Evolutionary conservation across 2,329 filamentous ascomycete species (phyloP).

Genomic region (Xylaria hypoxylon): DNA sequence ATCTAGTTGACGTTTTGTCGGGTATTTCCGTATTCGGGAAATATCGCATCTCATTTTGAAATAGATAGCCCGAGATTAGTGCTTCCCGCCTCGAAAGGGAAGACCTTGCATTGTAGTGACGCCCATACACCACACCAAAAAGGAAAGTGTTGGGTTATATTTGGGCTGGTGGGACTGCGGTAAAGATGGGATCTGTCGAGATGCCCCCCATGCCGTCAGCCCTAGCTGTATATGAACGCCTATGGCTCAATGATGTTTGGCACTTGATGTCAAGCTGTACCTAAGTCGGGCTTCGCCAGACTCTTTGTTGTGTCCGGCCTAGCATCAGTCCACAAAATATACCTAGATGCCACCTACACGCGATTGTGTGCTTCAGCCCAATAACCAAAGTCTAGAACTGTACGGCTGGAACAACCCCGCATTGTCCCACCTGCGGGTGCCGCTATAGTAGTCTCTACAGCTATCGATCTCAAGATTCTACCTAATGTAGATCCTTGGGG

Average conservation of each 20-base stretch:
- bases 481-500: conserved; percentile 19
- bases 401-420: not conserved
- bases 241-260: not conserved
- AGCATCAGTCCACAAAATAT: conserved; percentile 16
- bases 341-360: conserved; percentile 7
- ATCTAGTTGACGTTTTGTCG: not conserved
- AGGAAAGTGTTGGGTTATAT: not conserved
- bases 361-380: conserved; percentile 25
- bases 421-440: conserved; percentile 18
- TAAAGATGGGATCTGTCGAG: not conserved
- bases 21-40: conserved; percentile 24
- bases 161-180: conserved; percentile 2
- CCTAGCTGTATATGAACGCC: not conserved
- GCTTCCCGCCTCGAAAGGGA: conserved; percentile 3
- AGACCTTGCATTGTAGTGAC: conserved; percentile 2
- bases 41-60: conserved; percentile 9
- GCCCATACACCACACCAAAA: not conserved
- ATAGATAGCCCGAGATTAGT: not conserved
- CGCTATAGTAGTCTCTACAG: conserved; percentile 6
- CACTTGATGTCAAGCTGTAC: conserved; percentile 46
- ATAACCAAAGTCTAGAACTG: not conserved
- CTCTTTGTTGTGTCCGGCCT: conserved; percentile 1
- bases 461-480: conserved; percentile 1
- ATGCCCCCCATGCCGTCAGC: not conserved
- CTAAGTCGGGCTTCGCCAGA: conserved; percentile 11